These are phyloP conservation scores for Pseudopithomyces chartarum DNA, from an alignment of 2,329 filamentous ascomycete genomes.

Conservation along the genomic window DNA sequence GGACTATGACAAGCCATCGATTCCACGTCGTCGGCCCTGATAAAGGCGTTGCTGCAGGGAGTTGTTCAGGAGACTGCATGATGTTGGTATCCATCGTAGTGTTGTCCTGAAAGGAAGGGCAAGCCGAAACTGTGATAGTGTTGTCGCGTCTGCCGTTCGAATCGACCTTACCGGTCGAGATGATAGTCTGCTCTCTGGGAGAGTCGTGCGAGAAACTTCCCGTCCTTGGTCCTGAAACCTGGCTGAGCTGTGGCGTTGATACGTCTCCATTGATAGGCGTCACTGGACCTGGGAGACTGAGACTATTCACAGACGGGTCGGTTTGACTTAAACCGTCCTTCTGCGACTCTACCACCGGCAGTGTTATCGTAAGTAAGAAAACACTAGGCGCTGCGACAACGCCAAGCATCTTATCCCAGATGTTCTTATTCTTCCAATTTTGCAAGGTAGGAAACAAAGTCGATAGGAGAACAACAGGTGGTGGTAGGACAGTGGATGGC, in stretches of 20 bases:
- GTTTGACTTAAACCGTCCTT: conserved; percentile 56
- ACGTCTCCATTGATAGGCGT: conserved; percentile 27
- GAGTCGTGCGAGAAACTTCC: conserved; percentile 19
- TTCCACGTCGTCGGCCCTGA: conserved; percentile 70
- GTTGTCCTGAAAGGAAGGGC: conserved; percentile 32
- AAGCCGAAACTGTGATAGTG: conserved; percentile 22
- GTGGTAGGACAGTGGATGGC: conserved; percentile 75
- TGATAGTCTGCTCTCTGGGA: conserved; percentile 14
- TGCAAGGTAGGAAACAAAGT: conserved; percentile 88
- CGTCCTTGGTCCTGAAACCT: conserved; percentile 23
- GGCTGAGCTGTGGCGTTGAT: conserved; percentile 25
- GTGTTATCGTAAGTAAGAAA: conserved; percentile 83
- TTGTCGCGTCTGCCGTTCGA: conserved; percentile 7
- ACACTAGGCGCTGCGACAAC: conserved; percentile 87
- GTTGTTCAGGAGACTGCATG: conserved; percentile 42
- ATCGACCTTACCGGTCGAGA: background rate
- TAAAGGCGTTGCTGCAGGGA: conserved; percentile 22
- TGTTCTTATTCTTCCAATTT: conserved; percentile 78
- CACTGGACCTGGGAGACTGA: conserved; percentile 36
- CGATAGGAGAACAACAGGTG: conserved; percentile 70
- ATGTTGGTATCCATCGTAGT: conserved; percentile 42
- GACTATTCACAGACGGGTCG: conserved; percentile 33
- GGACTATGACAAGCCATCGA: conserved; percentile 84
- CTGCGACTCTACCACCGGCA: conserved; percentile 84
- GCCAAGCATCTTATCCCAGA: conserved; percentile 83